Evolutionary conservation across 352 stramenopile species (phyloP).

Genomic region (Phytophthora vignae): DNA sequence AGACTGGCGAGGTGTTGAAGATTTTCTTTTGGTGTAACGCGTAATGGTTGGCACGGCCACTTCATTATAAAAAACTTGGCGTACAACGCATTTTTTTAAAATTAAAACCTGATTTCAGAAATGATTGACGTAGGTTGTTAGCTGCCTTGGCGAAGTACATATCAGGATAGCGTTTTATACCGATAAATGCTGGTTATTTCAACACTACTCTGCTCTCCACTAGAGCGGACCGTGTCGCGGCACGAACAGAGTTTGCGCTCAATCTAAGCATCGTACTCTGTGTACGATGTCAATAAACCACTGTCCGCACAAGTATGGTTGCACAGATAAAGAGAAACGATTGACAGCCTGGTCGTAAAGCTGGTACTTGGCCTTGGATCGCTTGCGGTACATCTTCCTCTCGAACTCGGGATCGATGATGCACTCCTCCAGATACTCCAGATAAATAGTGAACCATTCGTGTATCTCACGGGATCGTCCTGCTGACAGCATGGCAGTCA

Average conservation of each 20-base stretch:
- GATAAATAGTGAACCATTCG: conserved; percentile 89
- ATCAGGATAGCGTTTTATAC: conserved; percentile 56
- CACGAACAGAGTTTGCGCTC: conserved; percentile 78
- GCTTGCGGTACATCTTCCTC: conserved; percentile 55
- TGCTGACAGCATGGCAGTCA: conserved; percentile 47
- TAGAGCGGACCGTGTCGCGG: conserved; percentile 70
- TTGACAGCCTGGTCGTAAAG: conserved; percentile 63
- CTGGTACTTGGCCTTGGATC: conserved; percentile 46
- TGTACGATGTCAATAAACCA: not conserved
- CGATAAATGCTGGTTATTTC: conserved; percentile 73
- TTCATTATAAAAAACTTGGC: too few species aligned
- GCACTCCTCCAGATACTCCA: conserved; percentile 81
- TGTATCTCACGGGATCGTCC: conserved; percentile 62
- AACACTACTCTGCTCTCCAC: conserved; percentile 76
- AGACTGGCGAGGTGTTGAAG: too few species aligned
- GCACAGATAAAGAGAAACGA: conserved; percentile 19
- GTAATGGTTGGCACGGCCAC: conserved; percentile 42
- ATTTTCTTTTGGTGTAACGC: too few species aligned
- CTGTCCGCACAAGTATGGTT: not conserved
- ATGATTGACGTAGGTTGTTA: too few species aligned
- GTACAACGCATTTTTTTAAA: too few species aligned
- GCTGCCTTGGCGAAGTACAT: conserved; percentile 42
- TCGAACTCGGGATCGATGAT: conserved; percentile 73
- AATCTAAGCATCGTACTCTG: conserved; percentile 64
- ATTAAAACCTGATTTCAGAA: too few species aligned